A percentile compares a stretch with the other conserved stretches of the same genome.
Evolutionary conservation across 2,329 filamentous ascomycete species (phyloP).

Genomic region (Aspergillus phoenicis): DNA sequence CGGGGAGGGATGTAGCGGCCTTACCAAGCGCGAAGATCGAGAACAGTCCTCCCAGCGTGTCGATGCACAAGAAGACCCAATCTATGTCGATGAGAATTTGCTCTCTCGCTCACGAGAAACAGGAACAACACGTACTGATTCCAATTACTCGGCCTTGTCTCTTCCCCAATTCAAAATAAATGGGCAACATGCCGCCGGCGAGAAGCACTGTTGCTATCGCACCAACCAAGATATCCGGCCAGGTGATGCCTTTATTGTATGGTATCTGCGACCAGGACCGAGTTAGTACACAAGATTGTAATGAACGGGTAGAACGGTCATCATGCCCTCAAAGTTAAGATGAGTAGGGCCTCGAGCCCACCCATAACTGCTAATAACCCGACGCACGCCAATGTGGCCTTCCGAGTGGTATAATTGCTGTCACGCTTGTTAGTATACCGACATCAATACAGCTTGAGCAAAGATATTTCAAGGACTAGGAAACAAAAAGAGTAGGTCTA

Average conservation of each 20-base stretch:
- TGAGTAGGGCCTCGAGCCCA: neutral
- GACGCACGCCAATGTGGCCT: neutral
- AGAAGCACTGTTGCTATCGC: neutral
- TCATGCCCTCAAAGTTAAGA: neutral
- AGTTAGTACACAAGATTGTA: neutral
- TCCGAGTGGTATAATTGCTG: neutral
- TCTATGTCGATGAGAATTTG: neutral
- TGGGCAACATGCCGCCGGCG: neutral
- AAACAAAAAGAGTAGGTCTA: neutral
- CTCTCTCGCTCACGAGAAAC: fast-evolving
- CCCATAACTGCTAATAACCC: neutral
- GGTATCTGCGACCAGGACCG: neutral
- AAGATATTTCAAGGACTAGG: fast-evolving
- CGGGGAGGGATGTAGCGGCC: neutral
- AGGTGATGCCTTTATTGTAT: neutral
- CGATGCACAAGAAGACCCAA: neutral
- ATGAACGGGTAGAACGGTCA: neutral
- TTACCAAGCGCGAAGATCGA: neutral
- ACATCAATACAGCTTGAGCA: neutral
- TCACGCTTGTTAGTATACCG: neutral
- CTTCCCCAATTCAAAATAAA: neutral
- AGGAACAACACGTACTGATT: neutral
- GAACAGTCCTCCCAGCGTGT: neutral
- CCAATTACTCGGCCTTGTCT: neutral
- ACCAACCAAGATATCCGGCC: neutral